Percentiles rank a stretch among this genome's conserved stretches.
Conservation (phyloP, 1,284 basidiomycete species). For the Hemileia vastatrix region DNA sequence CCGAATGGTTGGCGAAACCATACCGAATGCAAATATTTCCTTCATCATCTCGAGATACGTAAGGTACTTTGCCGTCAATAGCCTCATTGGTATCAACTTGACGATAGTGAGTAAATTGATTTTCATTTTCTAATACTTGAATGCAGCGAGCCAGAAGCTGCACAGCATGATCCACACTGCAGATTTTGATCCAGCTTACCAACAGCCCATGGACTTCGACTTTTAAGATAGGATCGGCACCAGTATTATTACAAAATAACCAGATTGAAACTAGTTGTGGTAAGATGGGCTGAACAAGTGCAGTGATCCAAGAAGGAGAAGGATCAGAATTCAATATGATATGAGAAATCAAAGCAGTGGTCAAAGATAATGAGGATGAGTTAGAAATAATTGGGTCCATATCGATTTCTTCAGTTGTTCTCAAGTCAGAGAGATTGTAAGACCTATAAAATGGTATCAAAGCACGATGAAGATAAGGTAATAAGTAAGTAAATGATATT, state of each 20-base stretch:
- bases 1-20: neutral
- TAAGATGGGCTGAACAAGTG: conserved; percentile 6
- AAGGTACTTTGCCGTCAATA: neutral
- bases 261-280: conserved; percentile 9
- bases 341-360: conserved; percentile 3
- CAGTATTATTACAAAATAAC: neutral
- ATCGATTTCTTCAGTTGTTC: neutral
- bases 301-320: conserved; percentile 3
- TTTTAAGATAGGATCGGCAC: neutral
- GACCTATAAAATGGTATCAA: conserved; percentile 6
- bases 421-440: neutral
- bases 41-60: conserved; percentile 7
- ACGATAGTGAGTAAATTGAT: neutral
- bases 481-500: conserved; percentile 1
- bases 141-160: neutral
- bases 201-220: neutral
- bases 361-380: neutral
- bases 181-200: conserved; percentile 2
- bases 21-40: conserved; percentile 7
- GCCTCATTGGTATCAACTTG: no score
- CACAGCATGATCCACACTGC: neutral
- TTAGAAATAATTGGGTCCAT: neutral
- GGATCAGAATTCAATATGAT: conserved; percentile 18
- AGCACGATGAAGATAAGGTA: conserved; percentile 1
- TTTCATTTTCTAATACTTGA: conserved; percentile 8